A percentile compares a stretch with the other conserved stretches of the same genome.
Conservation (phyloP, 441 rosid genomes). For the Breynia disticha region DNA sequence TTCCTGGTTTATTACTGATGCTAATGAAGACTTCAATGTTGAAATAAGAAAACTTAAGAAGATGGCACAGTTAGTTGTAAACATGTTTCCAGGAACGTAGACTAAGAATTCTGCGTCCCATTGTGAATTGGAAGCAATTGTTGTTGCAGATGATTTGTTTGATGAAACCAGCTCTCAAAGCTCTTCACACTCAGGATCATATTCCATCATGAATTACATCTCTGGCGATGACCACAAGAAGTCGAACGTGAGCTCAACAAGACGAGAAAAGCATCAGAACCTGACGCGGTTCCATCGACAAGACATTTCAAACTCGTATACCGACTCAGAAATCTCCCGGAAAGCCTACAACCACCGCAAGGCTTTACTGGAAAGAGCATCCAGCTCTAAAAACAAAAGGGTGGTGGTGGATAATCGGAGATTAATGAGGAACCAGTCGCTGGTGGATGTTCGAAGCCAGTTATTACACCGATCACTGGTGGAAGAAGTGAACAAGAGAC, state of each 20-base stretch:
- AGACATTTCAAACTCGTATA: constrained; percentile 25
- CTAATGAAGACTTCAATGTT: no score
- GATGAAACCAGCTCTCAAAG: constrained; percentile 67
- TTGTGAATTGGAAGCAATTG: constrained; percentile 14
- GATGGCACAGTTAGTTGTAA: no score
- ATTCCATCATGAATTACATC: constrained; percentile 48
- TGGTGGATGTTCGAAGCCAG: constrained; percentile 59
- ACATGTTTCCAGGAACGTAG: no score
- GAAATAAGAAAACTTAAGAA: no score
- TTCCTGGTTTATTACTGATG: no score
- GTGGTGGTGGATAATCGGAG: constrained; percentile 12
- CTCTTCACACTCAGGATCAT: constrained; percentile 60
- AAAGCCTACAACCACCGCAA: constrained; percentile 26
- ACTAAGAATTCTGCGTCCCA: not conserved
- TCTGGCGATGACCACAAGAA: constrained; percentile 38
- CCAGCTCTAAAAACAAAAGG: constrained; percentile 26
- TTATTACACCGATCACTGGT: constrained; percentile 58
- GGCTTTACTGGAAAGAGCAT: constrained; percentile 24
- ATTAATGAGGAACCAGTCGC: constrained; percentile 34
- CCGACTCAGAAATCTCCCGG: constrained; percentile 22
- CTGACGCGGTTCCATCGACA: constrained; percentile 47
- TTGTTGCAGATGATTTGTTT: constrained; percentile 51
- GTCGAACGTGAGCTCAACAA: constrained; percentile 18
- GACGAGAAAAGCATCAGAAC: constrained; percentile 28
- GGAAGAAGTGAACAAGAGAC: constrained; percentile 56